Conservation (phyloP, 2,329 filamentous ascomycete genomes). For the Neobulgaria alba region DNA sequence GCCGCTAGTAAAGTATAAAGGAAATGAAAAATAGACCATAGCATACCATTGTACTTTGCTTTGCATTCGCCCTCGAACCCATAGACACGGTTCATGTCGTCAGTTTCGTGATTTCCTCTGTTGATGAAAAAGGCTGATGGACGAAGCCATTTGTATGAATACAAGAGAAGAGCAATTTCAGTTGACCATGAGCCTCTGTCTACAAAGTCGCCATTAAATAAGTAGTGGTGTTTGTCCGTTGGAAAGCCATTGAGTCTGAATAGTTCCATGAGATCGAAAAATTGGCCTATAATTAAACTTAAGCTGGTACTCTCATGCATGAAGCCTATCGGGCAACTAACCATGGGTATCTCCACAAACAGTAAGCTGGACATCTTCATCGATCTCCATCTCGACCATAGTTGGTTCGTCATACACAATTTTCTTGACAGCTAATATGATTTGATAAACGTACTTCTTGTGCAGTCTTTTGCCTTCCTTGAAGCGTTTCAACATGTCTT, state of each 20-base stretch:
- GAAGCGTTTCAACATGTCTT: conserved; percentile 95
- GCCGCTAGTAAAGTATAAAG: too few relatives aligned
- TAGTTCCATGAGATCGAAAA: conserved; percentile 93
- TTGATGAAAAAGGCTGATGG: conserved; percentile 89
- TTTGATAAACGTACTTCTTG: conserved; percentile 96
- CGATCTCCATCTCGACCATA: conserved; percentile 88
- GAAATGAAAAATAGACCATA: conserved; percentile 21
- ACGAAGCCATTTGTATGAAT: conserved; percentile 93
- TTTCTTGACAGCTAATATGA: conserved; percentile 81
- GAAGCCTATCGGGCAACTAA: conserved; percentile 33
- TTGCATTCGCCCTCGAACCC: conserved; percentile 98
- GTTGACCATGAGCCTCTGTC: conserved; percentile 96
- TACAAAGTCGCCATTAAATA: conserved; percentile 99
- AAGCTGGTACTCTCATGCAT: conserved; percentile 1
- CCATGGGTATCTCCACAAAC: conserved; percentile 97
- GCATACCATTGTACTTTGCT: conserved; percentile 86
- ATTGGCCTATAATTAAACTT: conserved; percentile 61
- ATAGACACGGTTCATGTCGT: conserved; percentile 98
- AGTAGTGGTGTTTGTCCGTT: conserved; percentile 77
- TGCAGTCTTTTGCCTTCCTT: conserved; percentile 93
- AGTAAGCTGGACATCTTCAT: conserved; percentile 70
- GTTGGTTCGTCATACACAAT: conserved; percentile 88
- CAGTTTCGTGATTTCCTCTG: conserved; percentile 96
- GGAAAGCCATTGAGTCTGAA: conserved; percentile 87
- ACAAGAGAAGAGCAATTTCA: conserved; percentile 89